A percentile compares a stretch with the other conserved stretches of the same genome.
These are phyloP conservation scores for Lactifluus subvellereus DNA, from an alignment of 768 basidiomycete genomes.

Conservation along the genomic window DNA sequence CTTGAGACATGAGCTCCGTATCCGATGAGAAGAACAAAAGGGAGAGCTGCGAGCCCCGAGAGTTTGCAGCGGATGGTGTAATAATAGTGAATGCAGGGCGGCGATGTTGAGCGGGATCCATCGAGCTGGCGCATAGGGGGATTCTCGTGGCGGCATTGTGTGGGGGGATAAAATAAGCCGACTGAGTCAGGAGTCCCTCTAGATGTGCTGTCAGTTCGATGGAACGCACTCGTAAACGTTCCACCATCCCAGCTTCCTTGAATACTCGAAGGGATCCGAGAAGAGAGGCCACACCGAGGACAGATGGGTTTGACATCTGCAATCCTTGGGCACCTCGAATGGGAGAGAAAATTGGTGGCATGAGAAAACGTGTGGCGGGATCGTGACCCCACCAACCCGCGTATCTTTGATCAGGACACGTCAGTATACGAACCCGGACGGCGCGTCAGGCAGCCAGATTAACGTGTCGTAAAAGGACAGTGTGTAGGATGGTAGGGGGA, in stretches of 20 bases:
- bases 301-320: slow-evolving; percentile 92
- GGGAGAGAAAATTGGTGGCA: slow-evolving; percentile 79
- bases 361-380: slow-evolving; percentile 77
- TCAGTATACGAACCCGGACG: slow-evolving; percentile 8
- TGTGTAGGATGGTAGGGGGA: slow-evolving; percentile 3
- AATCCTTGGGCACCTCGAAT: slow-evolving; percentile 90
- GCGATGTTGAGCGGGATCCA: slow-evolving; percentile 1
- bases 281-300: slow-evolving; percentile 71
- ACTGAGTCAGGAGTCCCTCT: slow-evolving; percentile 55
- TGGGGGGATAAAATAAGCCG: slow-evolving; percentile 56
- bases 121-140: slow-evolving; percentile 25
- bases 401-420: slow-evolving; percentile 43
- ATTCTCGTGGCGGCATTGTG: slow-evolving; percentile 31
- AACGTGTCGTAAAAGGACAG: slow-evolving; percentile 1
- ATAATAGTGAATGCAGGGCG: slow-evolving; percentile 78
- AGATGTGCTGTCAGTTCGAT: slow-evolving; percentile 64
- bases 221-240: slow-evolving; percentile 60
- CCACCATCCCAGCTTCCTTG: slow-evolving; percentile 71
- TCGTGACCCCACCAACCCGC: slow-evolving; percentile 99
- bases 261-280: slow-evolving; percentile 80
- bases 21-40: slow-evolving; percentile 66
- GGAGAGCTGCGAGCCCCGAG: slow-evolving; percentile 85
- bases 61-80: slow-evolving; percentile 63
- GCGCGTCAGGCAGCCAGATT: neutral
- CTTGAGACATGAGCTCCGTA: slow-evolving; percentile 59